Evolutionary conservation across 495 filamentous ascomycete species (phyloP), one percentile per base, ranked within the genome.

Genomic region (Lophiotrema nucula): DNA sequence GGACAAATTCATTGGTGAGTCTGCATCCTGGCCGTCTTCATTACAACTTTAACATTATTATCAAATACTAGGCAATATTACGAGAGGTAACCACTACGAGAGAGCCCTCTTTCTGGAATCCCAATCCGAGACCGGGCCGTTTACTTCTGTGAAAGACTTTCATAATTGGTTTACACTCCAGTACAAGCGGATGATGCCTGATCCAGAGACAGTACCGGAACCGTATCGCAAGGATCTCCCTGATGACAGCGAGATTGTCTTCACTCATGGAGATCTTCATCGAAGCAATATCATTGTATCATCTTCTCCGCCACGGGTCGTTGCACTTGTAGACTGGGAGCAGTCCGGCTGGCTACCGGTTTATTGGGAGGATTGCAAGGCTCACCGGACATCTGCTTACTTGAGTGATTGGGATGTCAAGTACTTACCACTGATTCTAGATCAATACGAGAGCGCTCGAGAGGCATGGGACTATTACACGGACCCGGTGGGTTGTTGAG

Each of bases 361-460:
- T 16, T 74, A 76, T 50, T 80, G 75, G 76, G 75, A 78, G 59
- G 60, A 70, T 27, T 74, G 72, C 56, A 80, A 80, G 64, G 75
- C 75, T 18, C 68, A 37, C 26, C 35, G 47, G 47, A 50, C 47
- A 33, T 13, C 26, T 31, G 16, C 15, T 33, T 16, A n/a, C 11
- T 31, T 19, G 15, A 16, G 16, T 19, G 47, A 50, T 15, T 50
- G 47, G 47, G 47, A 13, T 31, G 16, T 19, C 22, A 50, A 50
- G 26, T 50, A 50, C 22, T 37, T 50, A 16, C 47, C 47, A 37
- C 26, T 50, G 31, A 33, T 50, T 50, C 12, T 50, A 19, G 26
- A 50, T 19, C 15, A 16, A 15, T 15, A 50, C 23, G 47, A 50
- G 25, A 46, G 22, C 18, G 25, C 25, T 25, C 43, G 25, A 25